phyloP scores from a whole-genome alignment of 2,329 filamentous ascomycete genomes.

The Diaporthe sp. region DNA sequence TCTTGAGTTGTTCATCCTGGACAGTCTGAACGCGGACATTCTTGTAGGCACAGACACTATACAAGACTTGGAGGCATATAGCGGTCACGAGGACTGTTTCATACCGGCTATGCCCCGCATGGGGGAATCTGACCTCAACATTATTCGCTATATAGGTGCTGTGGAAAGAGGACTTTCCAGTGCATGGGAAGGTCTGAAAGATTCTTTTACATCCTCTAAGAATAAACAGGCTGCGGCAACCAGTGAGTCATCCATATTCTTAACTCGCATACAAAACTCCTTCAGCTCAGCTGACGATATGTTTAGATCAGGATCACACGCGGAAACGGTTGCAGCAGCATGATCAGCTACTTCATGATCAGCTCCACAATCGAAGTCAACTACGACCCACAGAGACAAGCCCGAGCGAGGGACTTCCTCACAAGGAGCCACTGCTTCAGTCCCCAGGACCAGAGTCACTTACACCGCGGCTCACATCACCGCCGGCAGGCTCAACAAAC shows the following conservation, averaged over 20 bases:
- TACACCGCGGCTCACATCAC: too few species aligned
- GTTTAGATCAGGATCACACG: too few species aligned
- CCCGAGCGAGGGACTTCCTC: too few species aligned
- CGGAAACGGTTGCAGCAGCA: too few species aligned
- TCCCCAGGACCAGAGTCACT: too few species aligned
- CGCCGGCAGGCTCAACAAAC: too few species aligned
- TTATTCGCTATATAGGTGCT: background rate
- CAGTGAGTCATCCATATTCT: background rate
- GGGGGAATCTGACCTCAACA: background rate
- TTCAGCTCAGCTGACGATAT: too few species aligned
- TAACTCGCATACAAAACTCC: too few species aligned
- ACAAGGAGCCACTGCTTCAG: too few species aligned
- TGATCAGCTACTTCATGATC: too few species aligned
- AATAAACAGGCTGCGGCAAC: background rate
- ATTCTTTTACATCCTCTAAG: background rate
- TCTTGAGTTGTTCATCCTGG: background rate
- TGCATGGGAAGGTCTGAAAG: background rate
- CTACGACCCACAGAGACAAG: too few species aligned
- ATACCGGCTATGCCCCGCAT: background rate
- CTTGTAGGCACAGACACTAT: background rate
- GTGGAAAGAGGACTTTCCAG: background rate
- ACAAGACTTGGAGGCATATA: background rate
- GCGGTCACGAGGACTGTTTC: background rate
- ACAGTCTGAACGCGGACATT: background rate
- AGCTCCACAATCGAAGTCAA: too few species aligned